phyloP scores from a whole-genome alignment of 148 eudicot genomes.

The Pouteria glomerata region DNA sequence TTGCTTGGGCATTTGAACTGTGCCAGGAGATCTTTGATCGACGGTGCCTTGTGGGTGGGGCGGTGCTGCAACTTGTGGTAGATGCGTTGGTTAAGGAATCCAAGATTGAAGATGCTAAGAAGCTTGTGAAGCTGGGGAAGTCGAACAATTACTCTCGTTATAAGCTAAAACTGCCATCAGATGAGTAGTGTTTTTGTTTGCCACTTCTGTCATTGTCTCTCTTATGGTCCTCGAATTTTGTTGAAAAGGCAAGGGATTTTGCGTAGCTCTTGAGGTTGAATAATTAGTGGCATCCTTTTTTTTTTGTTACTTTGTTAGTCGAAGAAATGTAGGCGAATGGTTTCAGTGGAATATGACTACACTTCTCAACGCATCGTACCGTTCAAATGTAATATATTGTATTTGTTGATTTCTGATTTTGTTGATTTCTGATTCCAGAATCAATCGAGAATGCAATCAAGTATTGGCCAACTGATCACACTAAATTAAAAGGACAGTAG shows the following conservation, averaged over 20 bases:
- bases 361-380: no score
- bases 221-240: not conserved
- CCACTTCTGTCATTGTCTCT: not conserved
- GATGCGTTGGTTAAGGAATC: conserved; percentile 41
- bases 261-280: not conserved
- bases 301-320: not conserved
- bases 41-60: conserved; percentile 20
- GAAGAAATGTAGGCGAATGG: not conserved
- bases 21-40: conserved; percentile 26
- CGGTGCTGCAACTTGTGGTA: conserved; percentile 44
- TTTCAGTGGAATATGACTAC: not conserved
- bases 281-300: not conserved
- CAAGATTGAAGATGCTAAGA: conserved; percentile 38
- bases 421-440: no score
- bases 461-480: no score
- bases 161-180: conserved; percentile 26
- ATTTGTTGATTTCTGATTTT: no score
- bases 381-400: no score
- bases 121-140: conserved; percentile 33
- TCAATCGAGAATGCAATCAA: no score
- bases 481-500: no score
- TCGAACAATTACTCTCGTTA: conserved; percentile 22
- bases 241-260: not conserved
- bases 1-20: conserved; percentile 38
- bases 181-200: not conserved